Evolutionary conservation across 495 filamentous ascomycete species (phyloP).

Genomic region (Rhizodiscina lignyota): DNA sequence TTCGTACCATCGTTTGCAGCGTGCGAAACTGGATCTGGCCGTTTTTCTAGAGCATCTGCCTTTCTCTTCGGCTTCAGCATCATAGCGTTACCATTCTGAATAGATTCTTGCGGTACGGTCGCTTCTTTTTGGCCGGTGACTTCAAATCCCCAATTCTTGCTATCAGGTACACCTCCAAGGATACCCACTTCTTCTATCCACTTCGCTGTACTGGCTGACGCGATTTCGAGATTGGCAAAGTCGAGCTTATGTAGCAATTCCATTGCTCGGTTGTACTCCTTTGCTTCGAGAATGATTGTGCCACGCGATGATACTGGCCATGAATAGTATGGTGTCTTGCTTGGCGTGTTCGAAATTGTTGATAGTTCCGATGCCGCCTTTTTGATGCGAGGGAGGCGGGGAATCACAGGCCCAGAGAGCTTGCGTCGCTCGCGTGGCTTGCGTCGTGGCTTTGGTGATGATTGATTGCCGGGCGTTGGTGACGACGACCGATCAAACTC

Average conservation of each 20-base stretch:
- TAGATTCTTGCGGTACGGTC: neutral
- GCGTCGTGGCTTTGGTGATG: neutral
- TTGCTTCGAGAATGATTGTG: slow-evolving; percentile 48
- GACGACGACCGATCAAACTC: neutral
- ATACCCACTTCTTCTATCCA: slow-evolving; percentile 51
- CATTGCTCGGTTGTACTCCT: slow-evolving; percentile 58
- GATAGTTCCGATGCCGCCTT: slow-evolving; percentile 2
- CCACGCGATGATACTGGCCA: slow-evolving; percentile 57
- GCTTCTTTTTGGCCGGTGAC: neutral
- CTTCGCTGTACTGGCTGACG: slow-evolving; percentile 46
- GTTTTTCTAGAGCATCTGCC: neutral
- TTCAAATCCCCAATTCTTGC: neutral
- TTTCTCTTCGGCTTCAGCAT: slow-evolving; percentile 1
- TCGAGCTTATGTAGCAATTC: slow-evolving; percentile 72
- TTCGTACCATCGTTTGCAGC: slow-evolving; percentile 27
- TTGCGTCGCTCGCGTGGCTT: slow-evolving; percentile 12
- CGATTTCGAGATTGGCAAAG: slow-evolving; percentile 57
- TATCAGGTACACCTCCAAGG: slow-evolving; percentile 13
- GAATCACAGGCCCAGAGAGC: slow-evolving; percentile 34
- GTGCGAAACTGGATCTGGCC: no score
- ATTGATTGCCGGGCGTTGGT: neutral
- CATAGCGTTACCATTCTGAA: neutral
- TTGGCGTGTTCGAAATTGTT: slow-evolving; percentile 14
- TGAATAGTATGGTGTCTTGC: slow-evolving; percentile 41
- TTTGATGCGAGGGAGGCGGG: slow-evolving; percentile 39